Percentiles rank a stretch among this genome's conserved stretches.
These are phyloP conservation scores for Ephemerocybe angulata DNA, from an alignment of 768 basidiomycete species.

Conservation along the genomic window DNA sequence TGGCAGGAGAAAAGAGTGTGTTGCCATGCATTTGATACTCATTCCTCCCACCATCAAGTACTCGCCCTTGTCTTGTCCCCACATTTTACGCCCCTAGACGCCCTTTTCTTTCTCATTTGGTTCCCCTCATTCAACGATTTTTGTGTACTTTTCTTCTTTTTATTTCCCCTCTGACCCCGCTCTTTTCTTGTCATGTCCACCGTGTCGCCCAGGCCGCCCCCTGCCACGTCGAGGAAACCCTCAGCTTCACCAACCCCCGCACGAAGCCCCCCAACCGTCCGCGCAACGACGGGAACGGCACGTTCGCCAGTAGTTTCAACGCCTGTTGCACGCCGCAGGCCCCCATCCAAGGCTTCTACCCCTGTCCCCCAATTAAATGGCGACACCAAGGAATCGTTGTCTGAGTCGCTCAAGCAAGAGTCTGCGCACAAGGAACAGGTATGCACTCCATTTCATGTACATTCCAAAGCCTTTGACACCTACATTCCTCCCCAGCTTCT, in stretches of 20 bases:
- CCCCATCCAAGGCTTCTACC: slow-evolving; percentile 42
- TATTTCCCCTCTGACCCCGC: not conserved
- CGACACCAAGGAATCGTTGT: slow-evolving; percentile 54
- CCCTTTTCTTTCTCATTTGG: slow-evolving; percentile 7
- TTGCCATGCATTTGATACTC: slow-evolving; percentile 8
- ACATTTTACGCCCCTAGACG: slow-evolving; percentile 3
- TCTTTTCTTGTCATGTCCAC: slow-evolving; percentile 35
- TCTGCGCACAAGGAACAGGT: slow-evolving; percentile 82
- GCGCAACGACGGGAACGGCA: slow-evolving; percentile 64
- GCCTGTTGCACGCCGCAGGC: slow-evolving; percentile 45
- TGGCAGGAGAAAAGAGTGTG: not conserved
- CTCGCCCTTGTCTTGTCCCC: slow-evolving; percentile 7
- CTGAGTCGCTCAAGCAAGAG: slow-evolving; percentile 66
- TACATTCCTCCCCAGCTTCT: slow-evolving; percentile 50
- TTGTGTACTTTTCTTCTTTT: slow-evolving; percentile 8
- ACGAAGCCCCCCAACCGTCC: slow-evolving; percentile 41
- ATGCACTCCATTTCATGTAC: slow-evolving; percentile 16
- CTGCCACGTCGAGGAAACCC: slow-evolving; percentile 40
- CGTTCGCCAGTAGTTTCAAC: slow-evolving; percentile 53
- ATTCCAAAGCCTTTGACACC: not conserved
- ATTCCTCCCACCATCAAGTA: slow-evolving; percentile 8
- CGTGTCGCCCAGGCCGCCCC: slow-evolving; percentile 38
- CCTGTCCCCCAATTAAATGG: slow-evolving; percentile 35
- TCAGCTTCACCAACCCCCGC: slow-evolving; percentile 41
- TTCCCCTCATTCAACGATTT: too few species aligned